Evolutionary conservation across 345 rosid species (phyloP).

Genomic region (Erucastrum elatum): DNA sequence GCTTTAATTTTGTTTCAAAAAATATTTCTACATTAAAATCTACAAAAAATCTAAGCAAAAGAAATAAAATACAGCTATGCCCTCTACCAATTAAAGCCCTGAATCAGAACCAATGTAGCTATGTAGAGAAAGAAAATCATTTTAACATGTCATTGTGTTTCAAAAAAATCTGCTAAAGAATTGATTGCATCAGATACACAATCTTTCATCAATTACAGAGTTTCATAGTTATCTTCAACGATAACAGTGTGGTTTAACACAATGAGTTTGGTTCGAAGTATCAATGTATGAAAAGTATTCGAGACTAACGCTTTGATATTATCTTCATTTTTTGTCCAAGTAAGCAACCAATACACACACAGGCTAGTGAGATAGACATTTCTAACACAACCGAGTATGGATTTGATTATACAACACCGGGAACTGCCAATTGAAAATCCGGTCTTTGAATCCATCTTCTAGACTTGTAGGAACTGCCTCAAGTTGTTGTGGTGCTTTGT

Average conservation of each 20-base stretch:
- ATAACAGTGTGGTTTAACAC: background rate
- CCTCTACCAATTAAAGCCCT: no score
- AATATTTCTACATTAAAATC: no score
- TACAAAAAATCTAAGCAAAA: no score
- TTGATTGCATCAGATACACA: background rate
- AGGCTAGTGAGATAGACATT: background rate
- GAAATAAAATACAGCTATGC: no score
- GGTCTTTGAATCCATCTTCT: slow-evolving; percentile 3
- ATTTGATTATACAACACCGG: background rate
- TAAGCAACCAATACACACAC: background rate
- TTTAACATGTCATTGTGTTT: no score
- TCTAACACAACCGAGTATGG: background rate
- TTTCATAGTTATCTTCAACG: background rate
- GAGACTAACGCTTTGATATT: background rate
- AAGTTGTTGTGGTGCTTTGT: slow-evolving; percentile 36
- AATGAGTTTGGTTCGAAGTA: background rate
- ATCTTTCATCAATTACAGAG: background rate
- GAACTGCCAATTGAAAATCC: background rate
- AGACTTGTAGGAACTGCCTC: slow-evolving; percentile 10
- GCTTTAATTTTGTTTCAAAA: no score
- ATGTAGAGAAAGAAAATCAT: no score
- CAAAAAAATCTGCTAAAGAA: no score
- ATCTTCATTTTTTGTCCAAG: background rate
- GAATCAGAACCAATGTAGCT: no score
- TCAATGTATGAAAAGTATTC: background rate